Conservation (phyloP, 768 basidiomycete genomes). For the Boletus subcaerulescens region DNA sequence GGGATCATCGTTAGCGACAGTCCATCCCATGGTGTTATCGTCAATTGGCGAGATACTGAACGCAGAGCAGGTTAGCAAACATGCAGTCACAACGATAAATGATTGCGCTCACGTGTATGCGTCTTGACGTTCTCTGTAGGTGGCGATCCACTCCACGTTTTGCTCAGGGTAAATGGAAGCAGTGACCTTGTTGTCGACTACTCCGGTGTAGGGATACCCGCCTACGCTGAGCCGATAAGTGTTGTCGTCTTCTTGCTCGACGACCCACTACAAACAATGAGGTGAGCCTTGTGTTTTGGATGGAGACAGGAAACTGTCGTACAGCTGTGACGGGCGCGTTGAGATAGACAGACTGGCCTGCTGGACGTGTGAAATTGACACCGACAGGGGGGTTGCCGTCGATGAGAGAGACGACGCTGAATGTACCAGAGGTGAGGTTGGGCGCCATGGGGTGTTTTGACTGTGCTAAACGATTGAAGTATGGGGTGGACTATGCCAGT, state of each 20-base stretch:
- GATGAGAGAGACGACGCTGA: too few relatives aligned
- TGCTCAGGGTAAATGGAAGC: not conserved
- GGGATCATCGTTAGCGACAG: not conserved
- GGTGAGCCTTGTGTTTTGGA: not conserved
- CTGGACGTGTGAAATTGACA: not conserved
- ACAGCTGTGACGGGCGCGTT: not conserved
- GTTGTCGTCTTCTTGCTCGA: not conserved
- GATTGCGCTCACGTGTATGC: not conserved
- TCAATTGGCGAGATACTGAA: not conserved
- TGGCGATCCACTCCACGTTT: not conserved
- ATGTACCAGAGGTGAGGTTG: not conserved
- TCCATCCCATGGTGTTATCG: not conserved
- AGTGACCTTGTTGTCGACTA: not conserved
- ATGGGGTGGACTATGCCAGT: not conserved
- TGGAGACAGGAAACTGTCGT: not conserved
- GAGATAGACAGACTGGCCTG: not conserved
- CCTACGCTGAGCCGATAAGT: not conserved
- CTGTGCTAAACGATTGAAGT: not conserved
- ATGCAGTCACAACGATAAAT: not conserved
- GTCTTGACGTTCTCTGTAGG: not conserved
- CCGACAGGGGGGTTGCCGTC: not conserved
- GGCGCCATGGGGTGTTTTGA: not conserved
- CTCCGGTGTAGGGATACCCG: not conserved
- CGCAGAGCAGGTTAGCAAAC: not conserved
- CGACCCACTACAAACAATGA: not conserved